Conservation (phyloP, 2,329 filamentous ascomycete genomes). For the Colletotrichum spinosum region DNA sequence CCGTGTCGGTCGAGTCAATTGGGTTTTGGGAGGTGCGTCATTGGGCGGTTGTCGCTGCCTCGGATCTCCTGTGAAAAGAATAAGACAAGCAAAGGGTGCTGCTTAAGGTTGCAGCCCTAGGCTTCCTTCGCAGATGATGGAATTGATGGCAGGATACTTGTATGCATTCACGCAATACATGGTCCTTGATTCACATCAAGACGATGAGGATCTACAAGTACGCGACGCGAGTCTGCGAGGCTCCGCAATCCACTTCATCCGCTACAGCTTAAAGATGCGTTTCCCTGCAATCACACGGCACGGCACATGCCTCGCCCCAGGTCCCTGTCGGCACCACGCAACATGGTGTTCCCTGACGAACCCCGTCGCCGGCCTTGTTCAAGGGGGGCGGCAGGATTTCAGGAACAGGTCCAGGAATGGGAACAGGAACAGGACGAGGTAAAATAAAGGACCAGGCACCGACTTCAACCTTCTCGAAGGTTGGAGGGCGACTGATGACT, state of each 20-base stretch:
- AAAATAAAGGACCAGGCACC: too few relatives aligned
- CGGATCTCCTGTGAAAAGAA: too few relatives aligned
- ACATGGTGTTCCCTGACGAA: not conserved
- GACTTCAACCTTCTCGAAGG: constrained; percentile 24
- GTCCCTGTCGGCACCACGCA: constrained; percentile 3
- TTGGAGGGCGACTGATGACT: not conserved
- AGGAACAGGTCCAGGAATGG: not conserved
- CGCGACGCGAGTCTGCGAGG: not conserved
- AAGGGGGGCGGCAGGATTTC: not conserved
- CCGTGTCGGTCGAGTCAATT: constrained; percentile 12
- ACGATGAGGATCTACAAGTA: not conserved
- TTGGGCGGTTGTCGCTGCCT: not conserved
- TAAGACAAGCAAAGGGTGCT: too few relatives aligned
- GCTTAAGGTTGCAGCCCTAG: too few relatives aligned
- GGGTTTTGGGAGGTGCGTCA: constrained; percentile 1
- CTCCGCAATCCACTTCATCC: constrained; percentile 1
- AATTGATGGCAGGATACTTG: not conserved
- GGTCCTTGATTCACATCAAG: not conserved
- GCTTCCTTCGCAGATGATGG: too few relatives aligned
- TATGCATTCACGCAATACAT: too few relatives aligned
- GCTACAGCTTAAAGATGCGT: constrained; percentile 3
- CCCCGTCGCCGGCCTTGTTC: not conserved
- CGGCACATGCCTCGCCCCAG: constrained; percentile 27
- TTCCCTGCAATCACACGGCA: constrained; percentile 19
- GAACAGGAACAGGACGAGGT: not conserved